Base-by-base conservation (phyloP, 805 yeast species). In the Candida michaelii region DNA sequence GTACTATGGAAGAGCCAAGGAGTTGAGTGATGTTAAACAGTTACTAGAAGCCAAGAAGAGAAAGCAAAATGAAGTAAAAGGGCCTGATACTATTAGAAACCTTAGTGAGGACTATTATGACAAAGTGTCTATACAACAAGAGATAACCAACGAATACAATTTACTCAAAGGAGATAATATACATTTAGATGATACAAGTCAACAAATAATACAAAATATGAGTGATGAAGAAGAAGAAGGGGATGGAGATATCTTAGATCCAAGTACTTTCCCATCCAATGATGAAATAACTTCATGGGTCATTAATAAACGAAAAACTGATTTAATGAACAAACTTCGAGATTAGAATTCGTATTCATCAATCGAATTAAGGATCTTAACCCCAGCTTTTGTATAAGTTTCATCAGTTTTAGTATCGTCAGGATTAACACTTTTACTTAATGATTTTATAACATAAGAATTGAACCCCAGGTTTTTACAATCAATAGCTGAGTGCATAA, bases 1-100 rank as follows among this genome's bases (percentile, higher is more conserved):
- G 42, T 90, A 85, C 60, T 90, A 80, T 62, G 97, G 97, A 0
- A 63, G 96, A 37, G 96, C 96, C 0, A 71, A 78, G 40, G 91
- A 88, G 33, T 63, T 89, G 7, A 85, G 89, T 0, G 96, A 86
- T 47, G 90, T 85, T 4, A 58, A 60, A 43, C 44, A 51, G 30
- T 37, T 58, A 7, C 25, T 61, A n/a, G 52, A 58, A 39, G 44
- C 46, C 12, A 48, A 51, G 31, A 44, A 43, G 25, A 42, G 32
- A 40, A 72, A 72, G n/a, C 8, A 15, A 25, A 39, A 31, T 4
- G 6, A 25, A 21, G 14, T 44, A 47, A 27, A 30, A 29, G 23
- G 27, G n/a, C n/a, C 27, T 21, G 8, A 21, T 21, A 12, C 12
- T 5, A 25, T 25, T 13, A 24, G 14, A 10, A 4, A 34, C 19